These are phyloP conservation scores for Fragilaria radians DNA, from an alignment of 108 stramenopile genomes.

Conservation along the genomic window DNA sequence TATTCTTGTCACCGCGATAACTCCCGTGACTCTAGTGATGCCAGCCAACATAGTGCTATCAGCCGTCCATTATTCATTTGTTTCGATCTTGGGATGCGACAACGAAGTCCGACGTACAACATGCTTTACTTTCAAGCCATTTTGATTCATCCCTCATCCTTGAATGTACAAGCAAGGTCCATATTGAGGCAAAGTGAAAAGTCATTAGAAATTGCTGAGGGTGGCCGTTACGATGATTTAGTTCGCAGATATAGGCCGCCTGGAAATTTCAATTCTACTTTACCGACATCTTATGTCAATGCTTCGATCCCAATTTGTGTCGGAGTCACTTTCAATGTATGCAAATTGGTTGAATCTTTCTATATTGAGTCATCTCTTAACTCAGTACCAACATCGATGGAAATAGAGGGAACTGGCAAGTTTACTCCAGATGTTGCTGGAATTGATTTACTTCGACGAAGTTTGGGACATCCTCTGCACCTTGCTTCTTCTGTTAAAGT, in stretches of 20 bases:
- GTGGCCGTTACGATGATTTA: constrained; percentile 61
- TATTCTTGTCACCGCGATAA: neutral
- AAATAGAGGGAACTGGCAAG: constrained; percentile 12
- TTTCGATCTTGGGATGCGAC: constrained; percentile 65
- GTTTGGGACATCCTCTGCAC: constrained; percentile 52
- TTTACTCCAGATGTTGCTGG: neutral
- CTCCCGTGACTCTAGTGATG: neutral
- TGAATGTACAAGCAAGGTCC: neutral
- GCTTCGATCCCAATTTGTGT: constrained; percentile 58
- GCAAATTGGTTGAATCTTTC: constrained; percentile 55
- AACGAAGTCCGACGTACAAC: constrained; percentile 54
- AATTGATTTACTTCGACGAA: constrained; percentile 35
- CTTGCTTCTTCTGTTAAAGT: constrained; percentile 31
- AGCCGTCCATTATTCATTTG: constrained; percentile 53
- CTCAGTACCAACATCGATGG: constrained; percentile 12
- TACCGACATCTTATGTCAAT: constrained; percentile 41
- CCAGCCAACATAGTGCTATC: neutral
- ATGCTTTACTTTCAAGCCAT: constrained; percentile 60
- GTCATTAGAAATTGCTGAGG: constrained; percentile 64
- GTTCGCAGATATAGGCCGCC: constrained; percentile 61
- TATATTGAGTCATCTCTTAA: constrained; percentile 37
- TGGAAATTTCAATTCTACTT: constrained; percentile 59
- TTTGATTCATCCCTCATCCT: constrained; percentile 52
- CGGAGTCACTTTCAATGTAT: constrained; percentile 56
- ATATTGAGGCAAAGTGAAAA: constrained; percentile 24